Base-by-base conservation (phyloP, 208 protist species). In the Acanthamoeba lenticulata region DNA sequence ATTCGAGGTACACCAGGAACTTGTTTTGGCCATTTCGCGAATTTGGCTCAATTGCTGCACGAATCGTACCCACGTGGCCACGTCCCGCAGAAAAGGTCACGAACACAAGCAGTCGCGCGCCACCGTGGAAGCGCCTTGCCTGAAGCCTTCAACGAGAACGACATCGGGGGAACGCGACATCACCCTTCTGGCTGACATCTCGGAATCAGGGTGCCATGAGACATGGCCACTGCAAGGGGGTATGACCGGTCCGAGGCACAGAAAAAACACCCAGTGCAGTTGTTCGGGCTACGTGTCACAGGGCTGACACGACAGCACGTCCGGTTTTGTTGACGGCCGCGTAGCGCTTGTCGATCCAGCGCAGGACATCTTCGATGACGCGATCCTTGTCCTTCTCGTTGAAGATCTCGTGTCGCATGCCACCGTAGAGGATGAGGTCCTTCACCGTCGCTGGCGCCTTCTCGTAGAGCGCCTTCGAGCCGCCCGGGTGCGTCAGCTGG, bases 391-490 rank as follows among this genome's bases (percentile, higher is more conserved):
- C 85, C 52, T 24, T 11, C 42, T 91, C 85, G 42, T 91, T 60
- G 55, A 91, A 47, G 36, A 91, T 60, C 52, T 91, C 85, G 85
- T 91, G 85, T 42, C 42, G 36, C 36, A 91, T 42, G 21, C 85
- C 85, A 17, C 42, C 85, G 85, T 91, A 91, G 36, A 60, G 55
- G 29, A 52, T 91, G 57, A 91, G 85, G 27, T 62, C 38, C 85
- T 91, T 91, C n/a, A 44, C 55, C 49, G 15, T 13, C n/a, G 45
- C 21, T 11, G 45, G 45, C 38, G 55, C 55, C 85, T 34, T 85
- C 27, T 91, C 85, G 42, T 91, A 91, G 52, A 91, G 85, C 34
- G 40, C 38, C 42, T 72, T 91, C n/a, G 85, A 38, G 17, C 85
- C 85, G 36, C 34, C 45, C 15, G 85, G 85, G n/a, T 91, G 45